Base-by-base conservation (phyloP, 257 asterid genomes). In the Lithospermum erythrorhizon region DNA sequence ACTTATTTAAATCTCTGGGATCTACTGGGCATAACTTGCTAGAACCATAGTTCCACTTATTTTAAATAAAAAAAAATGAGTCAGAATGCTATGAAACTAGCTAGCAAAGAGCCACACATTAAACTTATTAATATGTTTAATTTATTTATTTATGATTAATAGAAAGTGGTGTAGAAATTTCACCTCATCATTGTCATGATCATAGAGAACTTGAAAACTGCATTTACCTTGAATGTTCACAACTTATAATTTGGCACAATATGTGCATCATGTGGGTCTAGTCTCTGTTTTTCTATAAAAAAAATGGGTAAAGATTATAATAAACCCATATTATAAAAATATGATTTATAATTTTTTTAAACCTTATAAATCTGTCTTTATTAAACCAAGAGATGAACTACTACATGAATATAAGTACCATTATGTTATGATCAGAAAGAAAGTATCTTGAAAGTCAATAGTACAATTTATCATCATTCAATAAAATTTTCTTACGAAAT, bases 191-290 rank as follows among this genome's bases (percentile, higher is more conserved):
- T 61, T 65, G 71, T 86, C 91, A 8, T 51, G 60, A 70, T 83
- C 88, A 18, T 70, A 87, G 19, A 81, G 83, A 35, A 87, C 90
- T 19, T 58, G 67, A 75, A 87, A 87, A 61, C 72, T 67, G 77
- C 98, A 91, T n/a, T 78, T 72, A 81, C 45, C 55, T 48, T 70
- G 66, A 21, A 21, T 61, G 41, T 75, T 76, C 64, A 78, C 77
- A 23, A 90, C 78, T 59, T 76, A n/a, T n/a, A n/a, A n/a, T n/a
- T n/a, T n/a, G n/a, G 84, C 68, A 76, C 55, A 41, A 90, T 63
- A 21, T 65, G 74, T 2, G 98, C 96, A 21, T 91, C 98, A 16
- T 91, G 78, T 21, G 86, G 73, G 2, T 85, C 90, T 32, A 73
- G 55, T 83, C 73, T 25, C 78, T 84, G 9, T 59, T 48, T 71